Base-by-base conservation (phyloP, 2,329 filamentous ascomycete species). In the Coniochaeta hoffmannii region DNA sequence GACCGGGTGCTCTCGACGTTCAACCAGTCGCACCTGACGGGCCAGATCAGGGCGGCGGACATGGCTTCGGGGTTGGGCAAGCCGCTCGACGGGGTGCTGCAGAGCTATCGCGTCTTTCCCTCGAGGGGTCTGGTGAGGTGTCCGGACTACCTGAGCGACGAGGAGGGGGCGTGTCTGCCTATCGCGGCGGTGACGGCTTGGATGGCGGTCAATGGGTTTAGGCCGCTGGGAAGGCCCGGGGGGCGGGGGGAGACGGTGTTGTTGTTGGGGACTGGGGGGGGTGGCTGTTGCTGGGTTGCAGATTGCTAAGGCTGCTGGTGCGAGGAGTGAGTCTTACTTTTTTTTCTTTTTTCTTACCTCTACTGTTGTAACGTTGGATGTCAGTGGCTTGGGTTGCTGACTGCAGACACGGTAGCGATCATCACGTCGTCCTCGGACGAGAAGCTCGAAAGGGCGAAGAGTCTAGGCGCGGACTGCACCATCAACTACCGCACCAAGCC, bases 1-100 rank as follows among this genome's bases (percentile, higher is more conserved):
- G 81, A 87, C 56, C 80, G 84, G n/a, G 86, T 90, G 36, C 75
- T 87, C 55, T 79, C 79, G 19, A 87, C 81, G 53, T 89, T 88
- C 69, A 79, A 79, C 61, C 77, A 81, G 65, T 70, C 69, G 8
- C 78, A 82, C 62, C 69, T 83, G 53, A 76, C 74, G 3, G 85
- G 84, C n/a, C 81, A 84, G 64, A 72, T 87, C 57, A 73, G 74
- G 24, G 77, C 76, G 53, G 71, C 73, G 17, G 74, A 85, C 61
- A 73, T 88, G 66, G 70, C 69, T 0, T 76, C 73, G 3, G 83
- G 84, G 0, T 70, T 88, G 12, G 86, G 87, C 4, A 71, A 83
- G 3, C 86, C 85, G 1, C 71, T 82, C 0, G 72, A 73, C 0
- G 85, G 85, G 28, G 78, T 81, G 1, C 66, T 88, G 57, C 73